These are phyloP conservation scores for Geoglossum glabrum DNA, from an alignment of 495 filamentous ascomycete genomes.

Conservation along the genomic window DNA sequence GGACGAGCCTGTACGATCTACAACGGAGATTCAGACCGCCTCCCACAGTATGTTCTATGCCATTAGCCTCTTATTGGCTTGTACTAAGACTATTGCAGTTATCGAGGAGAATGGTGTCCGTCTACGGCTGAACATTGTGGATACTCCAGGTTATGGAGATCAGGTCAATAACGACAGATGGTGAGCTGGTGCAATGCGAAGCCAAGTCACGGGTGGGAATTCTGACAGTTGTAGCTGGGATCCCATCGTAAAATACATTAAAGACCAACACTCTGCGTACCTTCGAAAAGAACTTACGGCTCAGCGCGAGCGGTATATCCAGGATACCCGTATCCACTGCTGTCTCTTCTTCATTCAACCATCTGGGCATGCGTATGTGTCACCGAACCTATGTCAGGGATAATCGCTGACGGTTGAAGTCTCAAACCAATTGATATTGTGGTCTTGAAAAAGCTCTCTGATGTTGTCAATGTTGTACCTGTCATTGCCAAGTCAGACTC, in stretches of 20 bases:
- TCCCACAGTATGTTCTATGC: constrained; percentile 52
- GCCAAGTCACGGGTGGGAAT: neutral
- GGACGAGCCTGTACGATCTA: constrained; percentile 79
- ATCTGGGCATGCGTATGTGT: constrained; percentile 68
- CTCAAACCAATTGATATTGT: constrained; percentile 98
- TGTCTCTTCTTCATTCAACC: constrained; percentile 99
- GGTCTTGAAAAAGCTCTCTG: constrained; percentile 93
- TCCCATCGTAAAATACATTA: constrained; percentile 99
- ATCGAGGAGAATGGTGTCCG: constrained; percentile 93
- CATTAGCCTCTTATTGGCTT: neutral
- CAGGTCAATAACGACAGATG: constrained; percentile 71
- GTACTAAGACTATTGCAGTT: constrained; percentile 26
- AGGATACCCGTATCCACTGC: constrained; percentile 98
- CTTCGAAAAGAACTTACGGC: constrained; percentile 99
- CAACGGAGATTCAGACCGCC: constrained; percentile 92
- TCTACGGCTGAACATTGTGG: constrained; percentile 59
- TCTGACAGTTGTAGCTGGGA: constrained; percentile 40
- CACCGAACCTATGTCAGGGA: neutral
- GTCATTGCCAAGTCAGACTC: constrained; percentile 98
- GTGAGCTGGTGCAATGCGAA: constrained; percentile 17
- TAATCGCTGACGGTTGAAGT: constrained; percentile 16
- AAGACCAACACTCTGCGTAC: constrained; percentile 99
- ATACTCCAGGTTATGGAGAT: constrained; percentile 63
- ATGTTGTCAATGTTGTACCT: constrained; percentile 97
- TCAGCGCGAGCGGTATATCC: constrained; percentile 96